A percentile compares a stretch with the other conserved stretches of the same genome.
Conservation (phyloP, 176 grass and related monocot genomes). For the Puccinellia tenuiflora region DNA sequence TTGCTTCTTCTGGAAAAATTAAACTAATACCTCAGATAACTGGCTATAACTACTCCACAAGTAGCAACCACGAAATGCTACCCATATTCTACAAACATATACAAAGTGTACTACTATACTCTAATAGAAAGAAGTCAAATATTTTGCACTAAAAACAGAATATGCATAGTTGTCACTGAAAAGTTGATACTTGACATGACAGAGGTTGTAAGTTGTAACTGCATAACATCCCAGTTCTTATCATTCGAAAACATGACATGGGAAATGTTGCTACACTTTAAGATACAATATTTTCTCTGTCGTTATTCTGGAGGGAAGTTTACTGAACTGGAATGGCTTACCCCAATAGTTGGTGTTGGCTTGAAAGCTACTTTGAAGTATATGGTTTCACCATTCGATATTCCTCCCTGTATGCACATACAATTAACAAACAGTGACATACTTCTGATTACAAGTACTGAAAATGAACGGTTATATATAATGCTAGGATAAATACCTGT, state of each 20-base stretch:
- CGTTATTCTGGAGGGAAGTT: neutral
- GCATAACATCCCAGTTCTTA: neutral
- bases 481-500: conserved; percentile 57
- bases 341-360: conserved; percentile 87
- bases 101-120: neutral
- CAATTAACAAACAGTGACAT: conserved; percentile 1
- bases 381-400: conserved; percentile 98
- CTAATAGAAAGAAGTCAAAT: neutral
- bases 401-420: conserved; percentile 69
- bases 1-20: conserved; percentile 81
- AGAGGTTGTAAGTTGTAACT: neutral
- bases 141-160: neutral
- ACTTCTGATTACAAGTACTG: neutral
- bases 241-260: conserved; percentile 1
- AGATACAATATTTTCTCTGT: neutral
- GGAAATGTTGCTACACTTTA: neutral
- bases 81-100: neutral
- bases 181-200: neutral
- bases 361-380: conserved; percentile 98
- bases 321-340: conserved; percentile 30
- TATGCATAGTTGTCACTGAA: neutral
- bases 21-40: conserved; percentile 32
- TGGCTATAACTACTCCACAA: neutral
- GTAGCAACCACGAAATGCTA: conserved; percentile 2
- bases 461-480: conserved; percentile 16